Evolutionary conservation across 2,329 filamentous ascomycete species (phyloP).

Genomic region (Clonostachys rhizophaga): DNA sequence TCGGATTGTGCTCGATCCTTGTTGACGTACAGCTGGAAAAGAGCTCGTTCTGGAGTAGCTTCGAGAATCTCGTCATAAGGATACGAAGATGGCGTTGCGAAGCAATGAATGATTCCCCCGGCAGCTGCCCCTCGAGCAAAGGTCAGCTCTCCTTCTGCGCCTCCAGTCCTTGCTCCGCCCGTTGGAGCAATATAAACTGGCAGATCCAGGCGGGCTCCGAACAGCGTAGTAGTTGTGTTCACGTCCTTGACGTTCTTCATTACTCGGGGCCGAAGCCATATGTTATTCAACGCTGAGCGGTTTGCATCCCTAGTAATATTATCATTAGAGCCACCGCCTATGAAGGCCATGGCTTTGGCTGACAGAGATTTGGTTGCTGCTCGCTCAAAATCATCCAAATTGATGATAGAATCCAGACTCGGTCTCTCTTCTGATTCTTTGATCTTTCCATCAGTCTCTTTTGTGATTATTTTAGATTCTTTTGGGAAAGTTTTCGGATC

Average conservation of each 20-base stretch:
- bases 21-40: conserved; percentile 4
- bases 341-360: conserved; percentile 14
- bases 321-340: conserved; percentile 15
- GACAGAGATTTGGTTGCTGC: conserved; percentile 5
- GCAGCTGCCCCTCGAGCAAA: not conserved
- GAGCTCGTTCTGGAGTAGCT: not conserved
- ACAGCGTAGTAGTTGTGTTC: conserved; percentile 6
- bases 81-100: conserved; percentile 1
- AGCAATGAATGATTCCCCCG: not conserved
- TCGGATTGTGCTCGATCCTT: not conserved
- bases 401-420: conserved; percentile 11
- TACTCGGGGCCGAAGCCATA: conserved; percentile 15
- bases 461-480: not conserved
- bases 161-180: conserved; percentile 5
- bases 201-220: conserved; percentile 10
- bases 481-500: conserved; percentile 4
- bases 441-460: not conserved
- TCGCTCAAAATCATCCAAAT: conserved; percentile 15
- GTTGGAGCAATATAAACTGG: conserved; percentile 14
- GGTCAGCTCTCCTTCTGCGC: conserved; percentile 1
- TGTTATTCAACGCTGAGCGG: conserved; percentile 4
- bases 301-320: conserved; percentile 14
- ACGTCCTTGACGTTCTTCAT: conserved; percentile 12
- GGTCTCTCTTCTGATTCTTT: conserved; percentile 1
- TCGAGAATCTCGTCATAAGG: not conserved